Base-by-base conservation (phyloP, 2,329 filamentous ascomycete species). In the Verticillium alfalfae region DNA sequence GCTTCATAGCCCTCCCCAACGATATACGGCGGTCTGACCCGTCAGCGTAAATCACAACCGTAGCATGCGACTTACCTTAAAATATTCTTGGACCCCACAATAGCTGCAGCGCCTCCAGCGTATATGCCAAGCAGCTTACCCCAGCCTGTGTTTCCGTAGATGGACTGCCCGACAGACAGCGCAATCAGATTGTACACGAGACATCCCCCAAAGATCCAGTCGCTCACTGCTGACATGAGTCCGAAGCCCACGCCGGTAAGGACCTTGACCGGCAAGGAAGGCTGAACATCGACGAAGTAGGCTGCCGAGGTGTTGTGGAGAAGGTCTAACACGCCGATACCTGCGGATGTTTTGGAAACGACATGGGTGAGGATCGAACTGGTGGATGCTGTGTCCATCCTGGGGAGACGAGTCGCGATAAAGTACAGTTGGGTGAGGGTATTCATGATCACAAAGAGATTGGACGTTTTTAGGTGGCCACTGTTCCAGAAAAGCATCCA, bases 401-500 rank as follows among this genome's bases (percentile, higher is more conserved):
- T 74, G 9, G 72, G 72, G 9, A 84, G 78, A 38, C 78, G 73
- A 0, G 73, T 78, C 52, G 79, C 77, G 18, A 85, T 75, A 70
- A 84, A 87, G 67, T 74, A 80, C 3, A 87, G 73, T 68, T 87
- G 84, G 1, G 79, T 72, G 37, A 83, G 64, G 16, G 81, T 83
- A 68, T 87, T 87, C 70, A 84, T 72, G 22, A 81, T 70, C 52
- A 87, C 84, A 66, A 86, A 86, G 37, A 83, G 65, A 66, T 87
- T 84, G 34, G 81, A 75, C 0, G 77, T 77, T 60, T 79, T 77
- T 5, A 87, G 76, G 26, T 78, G 68, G 3, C 78, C 76, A 1
- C 75, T 66, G 66, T 87, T 86, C 84, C 84, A 87, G 74, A 85
- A 86, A 66, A 87, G 78, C 83, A 87, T 85, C 84, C 84, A 85